phyloP scores from a whole-genome alignment of 1,284 basidiomycete species.

The Sanguinoderma infundibulare region DNA sequence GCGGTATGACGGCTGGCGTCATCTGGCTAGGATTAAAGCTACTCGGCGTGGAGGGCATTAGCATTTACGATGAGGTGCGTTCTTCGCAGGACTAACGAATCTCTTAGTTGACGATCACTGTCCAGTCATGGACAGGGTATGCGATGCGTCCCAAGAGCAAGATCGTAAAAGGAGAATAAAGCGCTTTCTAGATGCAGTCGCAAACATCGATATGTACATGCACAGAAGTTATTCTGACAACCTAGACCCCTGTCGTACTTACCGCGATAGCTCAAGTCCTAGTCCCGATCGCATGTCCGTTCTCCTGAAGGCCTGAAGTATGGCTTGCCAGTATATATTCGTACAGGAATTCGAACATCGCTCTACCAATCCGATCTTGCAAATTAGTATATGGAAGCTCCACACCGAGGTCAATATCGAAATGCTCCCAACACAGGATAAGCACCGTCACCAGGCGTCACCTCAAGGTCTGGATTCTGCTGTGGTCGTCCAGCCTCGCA shows the following conservation, averaged over 20 bases:
- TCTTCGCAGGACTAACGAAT: slow-evolving; percentile 7
- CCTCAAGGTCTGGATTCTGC: neutral
- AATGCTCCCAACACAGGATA: neutral
- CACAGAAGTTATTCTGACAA: too few species aligned
- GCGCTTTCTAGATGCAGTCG: too few species aligned
- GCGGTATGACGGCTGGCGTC: slow-evolving; percentile 96
- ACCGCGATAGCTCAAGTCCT: too few species aligned
- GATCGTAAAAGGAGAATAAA: slow-evolving; percentile 23
- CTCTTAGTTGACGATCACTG: slow-evolving; percentile 9
- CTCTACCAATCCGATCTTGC: neutral
- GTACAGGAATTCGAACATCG: neutral
- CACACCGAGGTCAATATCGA: neutral
- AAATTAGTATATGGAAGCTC: neutral
- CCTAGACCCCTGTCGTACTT: too few species aligned
- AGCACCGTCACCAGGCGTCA: neutral
- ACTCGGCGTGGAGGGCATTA: slow-evolving; percentile 61
- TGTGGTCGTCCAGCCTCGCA: slow-evolving; percentile 49
- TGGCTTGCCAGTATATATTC: neutral
- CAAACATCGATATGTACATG: too few species aligned
- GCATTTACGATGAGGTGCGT: slow-evolving; percentile 85
- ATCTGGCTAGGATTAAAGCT: slow-evolving; percentile 88
- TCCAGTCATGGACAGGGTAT: slow-evolving; percentile 86
- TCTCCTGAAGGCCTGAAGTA: too few species aligned
- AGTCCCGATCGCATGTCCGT: too few species aligned
- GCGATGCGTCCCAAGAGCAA: slow-evolving; percentile 50